Conservation (phyloP, 257 asterid genomes). For the Buddleja alternifolia region DNA sequence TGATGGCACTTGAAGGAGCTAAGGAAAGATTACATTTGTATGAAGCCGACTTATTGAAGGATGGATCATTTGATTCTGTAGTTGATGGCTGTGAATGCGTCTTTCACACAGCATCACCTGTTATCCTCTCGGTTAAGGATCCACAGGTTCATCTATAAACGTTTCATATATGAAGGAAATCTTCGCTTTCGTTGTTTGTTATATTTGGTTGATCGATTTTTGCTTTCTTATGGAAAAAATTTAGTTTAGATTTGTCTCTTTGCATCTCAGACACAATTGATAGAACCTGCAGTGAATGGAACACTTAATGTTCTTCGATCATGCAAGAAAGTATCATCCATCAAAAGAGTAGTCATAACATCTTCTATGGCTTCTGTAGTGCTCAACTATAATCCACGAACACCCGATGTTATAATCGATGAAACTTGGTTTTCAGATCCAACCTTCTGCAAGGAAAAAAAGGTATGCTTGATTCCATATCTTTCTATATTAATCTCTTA, state of each 20-base stretch:
- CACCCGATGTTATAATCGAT: conserved; percentile 38
- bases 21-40: conserved; percentile 49
- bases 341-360: conserved; percentile 56
- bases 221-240: too few species aligned
- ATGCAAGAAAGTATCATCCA: conserved; percentile 37
- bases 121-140: conserved; percentile 12
- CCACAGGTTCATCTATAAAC: conserved; percentile 38
- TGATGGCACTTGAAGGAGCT: conserved; percentile 53
- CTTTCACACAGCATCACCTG: conserved; percentile 64
- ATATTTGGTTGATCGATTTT: too few species aligned
- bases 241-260: too few species aligned
- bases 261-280: conserved; percentile 37
- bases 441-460: conserved; percentile 34
- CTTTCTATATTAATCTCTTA: too few species aligned
- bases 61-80: conserved; percentile 52
- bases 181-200: too few species aligned
- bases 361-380: conserved; percentile 48
- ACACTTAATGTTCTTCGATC: conserved; percentile 56
- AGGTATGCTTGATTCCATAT: conserved; percentile 32
- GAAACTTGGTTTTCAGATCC: conserved; percentile 62
- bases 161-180: too few species aligned
- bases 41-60: conserved; percentile 44
- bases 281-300: conserved; percentile 64
- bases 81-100: conserved; percentile 57
- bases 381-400: conserved; percentile 22